These are phyloP conservation scores for Pichia scutulata DNA, from an alignment of 805 yeast species.

Conservation along the genomic window DNA sequence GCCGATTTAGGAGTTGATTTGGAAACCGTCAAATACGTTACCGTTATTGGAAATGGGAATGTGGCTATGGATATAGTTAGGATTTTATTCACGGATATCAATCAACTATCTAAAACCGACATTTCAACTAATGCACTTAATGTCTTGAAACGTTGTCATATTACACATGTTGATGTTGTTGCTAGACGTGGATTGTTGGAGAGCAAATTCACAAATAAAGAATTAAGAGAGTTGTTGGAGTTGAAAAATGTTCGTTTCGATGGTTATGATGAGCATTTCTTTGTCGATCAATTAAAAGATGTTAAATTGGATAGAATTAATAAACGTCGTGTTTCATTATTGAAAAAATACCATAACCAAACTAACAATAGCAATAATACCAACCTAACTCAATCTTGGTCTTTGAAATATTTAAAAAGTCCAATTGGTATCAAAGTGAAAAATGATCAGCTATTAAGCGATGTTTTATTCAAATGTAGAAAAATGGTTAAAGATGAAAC, in stretches of 20 bases:
- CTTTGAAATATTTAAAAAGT: conserved; percentile 56
- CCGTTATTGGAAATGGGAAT: conserved; percentile 93
- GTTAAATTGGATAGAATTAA: conserved; percentile 41
- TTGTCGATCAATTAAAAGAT: conserved; percentile 24
- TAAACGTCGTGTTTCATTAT: conserved; percentile 58
- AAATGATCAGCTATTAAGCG: conserved; percentile 31
- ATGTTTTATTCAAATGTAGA: conserved; percentile 45
- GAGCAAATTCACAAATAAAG: conserved; percentile 88
- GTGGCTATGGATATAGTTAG: conserved; percentile 92
- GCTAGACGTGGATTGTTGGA: conserved; percentile 84
- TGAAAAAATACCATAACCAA: conserved; percentile 40
- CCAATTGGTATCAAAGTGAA: conserved; percentile 48
- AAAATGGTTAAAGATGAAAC: conserved; percentile 25
- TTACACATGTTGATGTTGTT: conserved; percentile 61
- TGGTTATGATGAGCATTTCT: conserved; percentile 36
- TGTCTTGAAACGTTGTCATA: conserved; percentile 41
- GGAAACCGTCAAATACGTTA: conserved; percentile 51
- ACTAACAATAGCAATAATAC: background rate
- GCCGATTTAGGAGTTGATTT: conserved; percentile 48
- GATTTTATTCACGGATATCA: conserved; percentile 53
- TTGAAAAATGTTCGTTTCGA: conserved; percentile 43
- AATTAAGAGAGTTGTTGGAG: conserved; percentile 75
- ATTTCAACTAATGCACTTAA: conserved; percentile 55
- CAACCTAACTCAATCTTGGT: conserved; percentile 63
- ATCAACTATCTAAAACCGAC: conserved; percentile 58